phyloP scores from a whole-genome alignment of 306 rosid genomes.

The Dalbergia cochinchinensis region DNA sequence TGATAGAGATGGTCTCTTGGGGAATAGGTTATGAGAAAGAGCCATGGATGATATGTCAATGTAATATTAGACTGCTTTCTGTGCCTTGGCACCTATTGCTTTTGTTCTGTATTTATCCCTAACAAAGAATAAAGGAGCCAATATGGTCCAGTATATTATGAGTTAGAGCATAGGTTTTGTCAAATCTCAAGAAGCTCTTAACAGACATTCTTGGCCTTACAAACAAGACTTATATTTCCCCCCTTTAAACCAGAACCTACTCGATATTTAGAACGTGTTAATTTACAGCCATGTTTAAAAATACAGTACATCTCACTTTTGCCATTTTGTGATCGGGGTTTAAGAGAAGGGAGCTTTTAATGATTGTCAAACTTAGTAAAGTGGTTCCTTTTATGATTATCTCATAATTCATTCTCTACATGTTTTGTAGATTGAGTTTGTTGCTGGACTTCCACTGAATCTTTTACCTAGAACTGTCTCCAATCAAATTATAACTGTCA shows the following conservation, averaged over 20 bases:
- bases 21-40: constrained; percentile 1
- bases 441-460: constrained; percentile 14
- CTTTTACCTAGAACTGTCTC: constrained; percentile 2
- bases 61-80: constrained; percentile 19
- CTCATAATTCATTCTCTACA: neutral
- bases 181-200: neutral
- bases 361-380: constrained; percentile 33
- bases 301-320: neutral
- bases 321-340: neutral
- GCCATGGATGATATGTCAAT: neutral
- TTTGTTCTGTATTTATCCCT: constrained; percentile 9
- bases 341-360: constrained; percentile 12
- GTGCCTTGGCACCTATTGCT: constrained; percentile 16
- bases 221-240: neutral
- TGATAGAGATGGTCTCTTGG: constrained; percentile 4
- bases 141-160: neutral
- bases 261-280: constrained; percentile 14
- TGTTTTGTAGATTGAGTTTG: constrained; percentile 27
- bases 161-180: constrained; percentile 17
- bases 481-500: constrained; percentile 36
- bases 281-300: constrained; percentile 13
- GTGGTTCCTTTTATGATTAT: neutral
- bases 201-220: neutral
- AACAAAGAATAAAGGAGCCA: constrained; percentile 7
- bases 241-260: neutral